Percentiles rank a stretch among this genome's conserved stretches.
Conservation (phyloP, 805 yeast genomes). For the Myxozyma geophila region DNA sequence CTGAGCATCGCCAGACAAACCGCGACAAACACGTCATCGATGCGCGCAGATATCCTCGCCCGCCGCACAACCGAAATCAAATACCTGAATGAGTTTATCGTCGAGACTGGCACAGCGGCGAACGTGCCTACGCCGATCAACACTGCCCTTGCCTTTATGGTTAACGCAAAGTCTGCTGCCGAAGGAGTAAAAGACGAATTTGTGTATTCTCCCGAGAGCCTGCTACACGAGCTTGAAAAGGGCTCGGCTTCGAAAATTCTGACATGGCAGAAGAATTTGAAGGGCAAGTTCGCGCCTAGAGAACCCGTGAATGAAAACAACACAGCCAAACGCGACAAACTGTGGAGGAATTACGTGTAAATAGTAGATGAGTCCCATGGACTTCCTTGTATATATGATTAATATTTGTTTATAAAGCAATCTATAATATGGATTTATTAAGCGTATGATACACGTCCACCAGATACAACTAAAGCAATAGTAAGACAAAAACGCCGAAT, state of each 20-base stretch:
- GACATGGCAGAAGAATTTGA: no score
- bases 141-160: neutral
- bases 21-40: conserved; percentile 65
- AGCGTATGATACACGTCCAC: no score
- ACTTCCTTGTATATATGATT: no score
- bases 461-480: neutral
- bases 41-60: conserved; percentile 67
- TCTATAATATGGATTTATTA: no score
- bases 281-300: no score
- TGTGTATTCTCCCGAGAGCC: conserved; percentile 3
- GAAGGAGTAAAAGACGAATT: neutral
- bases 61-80: conserved; percentile 72
- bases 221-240: neutral
- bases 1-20: conserved; percentile 53
- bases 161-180: neutral
- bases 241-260: neutral
- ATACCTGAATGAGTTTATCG: conserved; percentile 82
- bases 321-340: no score
- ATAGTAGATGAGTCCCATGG: no score
- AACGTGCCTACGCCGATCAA: conserved; percentile 27
- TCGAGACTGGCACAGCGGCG: conserved; percentile 33
- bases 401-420: no score
- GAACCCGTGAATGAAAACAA: no score
- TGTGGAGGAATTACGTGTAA: no score
- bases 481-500: neutral